A percentile compares a stretch with the other conserved stretches of the same genome.
phyloP scores from a whole-genome alignment of 257 asterid species.

The Gentiana straminea region DNA sequence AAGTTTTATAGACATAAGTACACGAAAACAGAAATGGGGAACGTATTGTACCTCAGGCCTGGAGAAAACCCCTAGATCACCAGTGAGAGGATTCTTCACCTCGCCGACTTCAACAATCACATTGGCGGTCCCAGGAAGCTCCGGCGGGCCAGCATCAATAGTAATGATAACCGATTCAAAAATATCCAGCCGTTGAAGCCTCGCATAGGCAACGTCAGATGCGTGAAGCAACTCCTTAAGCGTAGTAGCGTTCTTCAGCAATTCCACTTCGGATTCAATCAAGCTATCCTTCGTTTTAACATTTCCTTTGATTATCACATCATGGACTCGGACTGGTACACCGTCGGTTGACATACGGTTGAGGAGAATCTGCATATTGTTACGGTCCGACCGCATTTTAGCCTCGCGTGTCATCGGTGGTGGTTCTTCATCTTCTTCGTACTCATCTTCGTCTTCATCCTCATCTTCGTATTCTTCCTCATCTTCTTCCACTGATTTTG shows the following conservation, averaged over 20 bases:
- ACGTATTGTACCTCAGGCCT: constrained; percentile 60
- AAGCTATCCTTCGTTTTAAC: constrained; percentile 58
- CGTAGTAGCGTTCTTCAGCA: constrained; percentile 42
- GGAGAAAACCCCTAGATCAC: constrained; percentile 63
- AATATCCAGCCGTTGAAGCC: constrained; percentile 54
- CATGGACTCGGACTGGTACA: constrained; percentile 73
- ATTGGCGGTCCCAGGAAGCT: constrained; percentile 86
- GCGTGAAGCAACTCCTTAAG: constrained; percentile 68
- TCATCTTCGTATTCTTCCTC: constrained; percentile 24
- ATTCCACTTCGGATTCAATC: constrained; percentile 59
- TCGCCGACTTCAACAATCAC: constrained; percentile 71
- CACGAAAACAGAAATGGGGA: constrained; percentile 4
- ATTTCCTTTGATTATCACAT: constrained; percentile 79
- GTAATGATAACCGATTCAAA: constrained; percentile 72
- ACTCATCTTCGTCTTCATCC: constrained; percentile 18
- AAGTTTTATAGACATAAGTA: background rate
- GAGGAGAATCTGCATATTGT: constrained; percentile 43
- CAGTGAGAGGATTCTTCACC: constrained; percentile 41
- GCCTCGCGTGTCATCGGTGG: constrained; percentile 29
- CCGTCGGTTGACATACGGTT: constrained; percentile 52
- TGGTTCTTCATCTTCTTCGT: constrained; percentile 26
- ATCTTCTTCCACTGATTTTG: constrained; percentile 11
- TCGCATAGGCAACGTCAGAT: constrained; percentile 42
- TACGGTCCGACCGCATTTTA: constrained; percentile 34
- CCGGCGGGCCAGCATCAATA: constrained; percentile 81